These are phyloP conservation scores for Hansfordia pulvinata DNA, from an alignment of 2,329 filamentous ascomycete species.

Conservation along the genomic window DNA sequence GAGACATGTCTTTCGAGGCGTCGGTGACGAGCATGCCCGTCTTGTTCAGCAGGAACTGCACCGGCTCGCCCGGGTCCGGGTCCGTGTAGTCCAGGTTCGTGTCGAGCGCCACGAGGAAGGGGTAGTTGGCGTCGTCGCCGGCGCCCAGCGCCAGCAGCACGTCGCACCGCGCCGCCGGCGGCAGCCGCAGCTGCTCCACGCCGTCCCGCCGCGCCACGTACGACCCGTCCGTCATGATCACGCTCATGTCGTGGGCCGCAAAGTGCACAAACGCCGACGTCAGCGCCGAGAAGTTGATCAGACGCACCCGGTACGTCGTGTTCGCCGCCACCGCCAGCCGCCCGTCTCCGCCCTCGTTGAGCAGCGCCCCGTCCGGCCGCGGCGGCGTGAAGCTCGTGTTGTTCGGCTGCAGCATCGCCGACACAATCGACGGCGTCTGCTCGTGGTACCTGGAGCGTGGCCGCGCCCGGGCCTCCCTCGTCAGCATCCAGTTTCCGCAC, in stretches of 20 bases:
- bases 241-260: conserved; percentile 51
- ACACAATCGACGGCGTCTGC: conserved; percentile 31
- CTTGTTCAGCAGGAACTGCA: conserved; percentile 32
- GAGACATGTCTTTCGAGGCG: too few relatives aligned
- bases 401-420: conserved; percentile 33
- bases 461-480: too few relatives aligned
- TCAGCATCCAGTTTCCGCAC: too few relatives aligned
- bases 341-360: conserved; percentile 56
- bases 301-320: conserved; percentile 59
- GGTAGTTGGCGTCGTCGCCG: too few relatives aligned
- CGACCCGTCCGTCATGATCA: conserved; percentile 62
- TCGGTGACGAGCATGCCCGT: conserved; percentile 22
- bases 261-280: conserved; percentile 54
- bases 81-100: conserved; percentile 54
- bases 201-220: conserved; percentile 47
- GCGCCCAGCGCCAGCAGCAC: too few relatives aligned
- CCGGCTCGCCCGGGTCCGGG: conserved; percentile 54
- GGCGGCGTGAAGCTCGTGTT: conserved; percentile 49
- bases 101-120: conserved; percentile 52
- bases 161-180: conserved; percentile 53
- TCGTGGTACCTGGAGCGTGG: conserved; percentile 47
- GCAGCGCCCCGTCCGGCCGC: conserved; percentile 52
- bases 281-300: conserved; percentile 64
- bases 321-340: conserved; percentile 46
- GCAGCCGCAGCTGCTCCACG: conserved; percentile 52